Evolutionary conservation across 352 stramenopile species (phyloP).

Genomic region (Globisporangium cylindrosporum): DNA sequence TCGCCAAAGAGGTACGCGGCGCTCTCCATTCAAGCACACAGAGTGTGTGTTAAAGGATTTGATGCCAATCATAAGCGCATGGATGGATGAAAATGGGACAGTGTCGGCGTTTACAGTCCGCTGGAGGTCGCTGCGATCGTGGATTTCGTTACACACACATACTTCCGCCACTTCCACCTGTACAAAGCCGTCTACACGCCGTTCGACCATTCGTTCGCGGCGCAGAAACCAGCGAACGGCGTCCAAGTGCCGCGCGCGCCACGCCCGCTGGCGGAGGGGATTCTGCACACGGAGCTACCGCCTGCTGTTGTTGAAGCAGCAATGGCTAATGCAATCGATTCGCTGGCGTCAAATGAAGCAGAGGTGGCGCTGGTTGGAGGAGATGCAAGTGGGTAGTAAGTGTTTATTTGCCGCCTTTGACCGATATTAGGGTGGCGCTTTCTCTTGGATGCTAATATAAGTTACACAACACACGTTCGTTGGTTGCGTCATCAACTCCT

Average conservation of each 20-base stretch:
- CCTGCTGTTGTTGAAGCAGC: not conserved
- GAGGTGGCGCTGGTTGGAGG: conserved; percentile 4
- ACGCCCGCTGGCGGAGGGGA: conserved; percentile 34
- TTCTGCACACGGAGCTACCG: conserved; percentile 29
- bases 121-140: conserved; percentile 53
- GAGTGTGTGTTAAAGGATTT: not conserved
- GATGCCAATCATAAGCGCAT: not conserved
- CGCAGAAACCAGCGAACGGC: conserved; percentile 42
- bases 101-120: conserved; percentile 54
- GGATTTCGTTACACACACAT: conserved; percentile 74
- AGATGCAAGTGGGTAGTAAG: not conserved
- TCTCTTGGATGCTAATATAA: conserved; percentile 9
- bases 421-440: not conserved
- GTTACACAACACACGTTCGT: conserved; percentile 6
- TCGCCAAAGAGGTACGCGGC: conserved; percentile 55
- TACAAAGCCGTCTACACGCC: conserved; percentile 83
- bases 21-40: not conserved
- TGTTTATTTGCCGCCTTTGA: not conserved
- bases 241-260: conserved; percentile 38
- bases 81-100: conserved; percentile 15
- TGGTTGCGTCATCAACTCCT: not conserved
- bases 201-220: conserved; percentile 47
- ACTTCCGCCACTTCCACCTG: conserved; percentile 78
- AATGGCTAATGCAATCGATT: not conserved
- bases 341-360: conserved; percentile 8